Evolutionary conservation across 441 rosid genomes (phyloP).

Genomic region (Euphorbia schlechtendalii): DNA sequence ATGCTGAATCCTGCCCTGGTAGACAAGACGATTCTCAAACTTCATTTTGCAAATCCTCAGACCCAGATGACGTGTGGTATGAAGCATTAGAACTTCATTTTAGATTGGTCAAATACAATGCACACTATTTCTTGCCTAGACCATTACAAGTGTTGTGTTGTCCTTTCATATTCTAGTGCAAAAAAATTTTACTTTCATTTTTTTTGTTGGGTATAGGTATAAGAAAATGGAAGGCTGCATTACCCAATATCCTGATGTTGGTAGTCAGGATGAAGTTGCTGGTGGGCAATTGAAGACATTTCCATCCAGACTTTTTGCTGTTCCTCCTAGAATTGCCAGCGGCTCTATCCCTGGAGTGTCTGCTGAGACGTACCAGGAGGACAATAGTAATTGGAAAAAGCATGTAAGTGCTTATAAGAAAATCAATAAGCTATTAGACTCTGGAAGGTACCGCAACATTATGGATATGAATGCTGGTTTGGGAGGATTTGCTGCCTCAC

Average conservation of each 20-base stretch:
- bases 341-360: constrained; percentile 65
- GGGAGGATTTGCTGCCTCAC: constrained; percentile 92
- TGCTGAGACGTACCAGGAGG: constrained; percentile 56
- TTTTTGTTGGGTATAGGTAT: constrained; percentile 40
- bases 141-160: background rate
- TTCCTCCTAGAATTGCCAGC: constrained; percentile 67
- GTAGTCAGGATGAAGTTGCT: constrained; percentile 52
- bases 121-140: no score
- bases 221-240: constrained; percentile 64
- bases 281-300: constrained; percentile 63
- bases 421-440: constrained; percentile 63
- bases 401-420: constrained; percentile 66
- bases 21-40: constrained; percentile 55
- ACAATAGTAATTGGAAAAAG: constrained; percentile 72
- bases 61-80: constrained; percentile 83
- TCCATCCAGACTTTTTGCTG: constrained; percentile 72
- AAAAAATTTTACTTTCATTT: constrained; percentile 6
- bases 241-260: constrained; percentile 67
- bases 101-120: background rate
- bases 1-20: constrained; percentile 50
- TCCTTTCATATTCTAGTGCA: background rate
- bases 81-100: constrained; percentile 3
- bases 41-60: constrained; percentile 59
- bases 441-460: constrained; percentile 72
- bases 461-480: constrained; percentile 97